Percentiles rank a stretch among this genome's conserved stretches.
Conservation (phyloP, 2,329 filamentous ascomycete genomes). For the Raffaelea albimanens region DNA sequence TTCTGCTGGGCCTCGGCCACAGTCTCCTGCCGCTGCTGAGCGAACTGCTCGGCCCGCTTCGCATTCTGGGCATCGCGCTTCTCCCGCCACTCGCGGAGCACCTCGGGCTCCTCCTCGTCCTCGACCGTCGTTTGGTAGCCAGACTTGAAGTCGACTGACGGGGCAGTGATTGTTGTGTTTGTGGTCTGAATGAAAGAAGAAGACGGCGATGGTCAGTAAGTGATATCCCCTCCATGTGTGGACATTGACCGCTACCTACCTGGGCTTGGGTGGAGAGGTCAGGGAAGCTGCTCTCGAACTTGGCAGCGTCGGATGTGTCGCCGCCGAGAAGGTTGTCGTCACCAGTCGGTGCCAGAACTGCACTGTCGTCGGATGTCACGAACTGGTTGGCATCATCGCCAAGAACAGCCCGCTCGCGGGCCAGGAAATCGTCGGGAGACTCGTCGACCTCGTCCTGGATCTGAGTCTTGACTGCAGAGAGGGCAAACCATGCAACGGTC, state of each 20-base stretch:
- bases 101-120: conserved; percentile 78
- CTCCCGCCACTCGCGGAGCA: conserved; percentile 87
- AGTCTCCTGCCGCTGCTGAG: conserved; percentile 73
- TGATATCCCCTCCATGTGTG: too few relatives aligned
- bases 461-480: conserved; percentile 54
- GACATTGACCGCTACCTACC: too few relatives aligned
- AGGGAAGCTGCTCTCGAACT: conserved; percentile 86
- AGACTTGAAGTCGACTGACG: conserved; percentile 53
- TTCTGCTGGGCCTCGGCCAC: conserved; percentile 84
- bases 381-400: conserved; percentile 94
- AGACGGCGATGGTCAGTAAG: neutral
- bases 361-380: conserved; percentile 58
- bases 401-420: conserved; percentile 79
- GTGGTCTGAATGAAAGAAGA: neutral
- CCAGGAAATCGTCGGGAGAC: conserved; percentile 74
- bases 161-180: conserved; percentile 63
- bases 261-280: conserved; percentile 61
- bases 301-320: conserved; percentile 33
- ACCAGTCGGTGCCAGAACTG: conserved; percentile 33
- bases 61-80: conserved; percentile 73
- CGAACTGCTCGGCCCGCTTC: conserved; percentile 77
- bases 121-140: conserved; percentile 46
- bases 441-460: conserved; percentile 48
- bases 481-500: conserved; percentile 11
- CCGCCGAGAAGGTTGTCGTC: conserved; percentile 65